Evolutionary conservation across 371 early-diverging fungal genomes (phyloP).

Genomic region (Parasitella parasitica): DNA sequence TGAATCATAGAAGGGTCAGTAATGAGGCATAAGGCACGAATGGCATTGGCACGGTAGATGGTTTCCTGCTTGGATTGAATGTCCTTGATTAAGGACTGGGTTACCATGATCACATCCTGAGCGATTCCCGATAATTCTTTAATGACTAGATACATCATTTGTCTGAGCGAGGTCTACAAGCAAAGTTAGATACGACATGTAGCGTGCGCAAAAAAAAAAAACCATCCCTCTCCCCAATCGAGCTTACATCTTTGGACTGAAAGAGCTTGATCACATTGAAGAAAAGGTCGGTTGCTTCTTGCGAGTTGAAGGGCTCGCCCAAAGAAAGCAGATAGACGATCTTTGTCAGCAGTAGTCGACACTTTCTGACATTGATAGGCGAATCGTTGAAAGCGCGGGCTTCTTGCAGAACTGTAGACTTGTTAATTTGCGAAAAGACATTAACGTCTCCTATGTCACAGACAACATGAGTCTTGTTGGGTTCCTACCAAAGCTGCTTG

Average conservation of each 20-base stretch:
- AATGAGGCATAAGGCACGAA: conserved; percentile 93
- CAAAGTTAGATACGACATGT: too few relatives aligned
- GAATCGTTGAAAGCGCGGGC: conserved; percentile 96
- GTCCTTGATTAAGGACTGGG: conserved; percentile 93
- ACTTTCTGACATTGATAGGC: conserved; percentile 93
- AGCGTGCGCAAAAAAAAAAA: background rate
- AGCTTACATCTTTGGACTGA: conserved; percentile 90
- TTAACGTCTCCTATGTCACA: conserved; percentile 42
- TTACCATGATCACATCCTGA: conserved; percentile 97
- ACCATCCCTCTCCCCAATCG: too few relatives aligned
- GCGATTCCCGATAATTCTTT: conserved; percentile 92
- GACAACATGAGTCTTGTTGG: background rate
- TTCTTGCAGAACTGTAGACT: conserved; percentile 93
- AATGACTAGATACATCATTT: conserved; percentile 96
- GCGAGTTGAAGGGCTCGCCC: conserved; percentile 83
- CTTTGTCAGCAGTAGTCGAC: conserved; percentile 89
- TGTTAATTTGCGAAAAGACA: conserved; percentile 77
- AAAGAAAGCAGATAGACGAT: conserved; percentile 90
- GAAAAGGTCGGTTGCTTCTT: conserved; percentile 96
- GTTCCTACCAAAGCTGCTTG: background rate
- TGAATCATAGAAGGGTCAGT: conserved; percentile 95
- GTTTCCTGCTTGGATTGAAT: conserved; percentile 92
- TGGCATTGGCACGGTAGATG: conserved; percentile 92
- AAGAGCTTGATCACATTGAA: conserved; percentile 97
- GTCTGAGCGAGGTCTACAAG: conserved; percentile 87